phyloP scores from a whole-genome alignment of 2,329 filamentous ascomycete species.

The Neonectria punicea region DNA sequence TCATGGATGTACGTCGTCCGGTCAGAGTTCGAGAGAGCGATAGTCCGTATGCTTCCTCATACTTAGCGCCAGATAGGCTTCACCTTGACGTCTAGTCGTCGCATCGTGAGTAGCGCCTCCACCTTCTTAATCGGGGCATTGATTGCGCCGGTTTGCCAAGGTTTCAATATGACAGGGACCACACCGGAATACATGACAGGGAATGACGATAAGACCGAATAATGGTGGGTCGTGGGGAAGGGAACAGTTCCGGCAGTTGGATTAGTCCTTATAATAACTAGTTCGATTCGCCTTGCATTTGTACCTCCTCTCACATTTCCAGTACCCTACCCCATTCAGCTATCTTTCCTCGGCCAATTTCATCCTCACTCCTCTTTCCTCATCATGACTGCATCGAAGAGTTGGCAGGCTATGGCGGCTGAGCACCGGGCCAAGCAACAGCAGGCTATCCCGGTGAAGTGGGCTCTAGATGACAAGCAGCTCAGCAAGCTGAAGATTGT shows the following conservation, averaged over 20 bases:
- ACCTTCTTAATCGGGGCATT: conserved; percentile 18
- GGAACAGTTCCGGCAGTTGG: background rate
- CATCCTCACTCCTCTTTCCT: too few relatives aligned
- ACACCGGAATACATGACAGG: background rate
- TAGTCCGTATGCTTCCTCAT: background rate
- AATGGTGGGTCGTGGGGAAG: background rate
- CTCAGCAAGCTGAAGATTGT: conserved; percentile 14
- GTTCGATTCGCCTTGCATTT: background rate
- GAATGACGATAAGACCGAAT: background rate
- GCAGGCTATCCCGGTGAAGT: conserved; percentile 26
- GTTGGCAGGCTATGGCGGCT: conserved; percentile 35
- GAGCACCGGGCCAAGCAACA: conserved; percentile 32
- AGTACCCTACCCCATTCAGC: background rate
- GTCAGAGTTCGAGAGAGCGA: background rate
- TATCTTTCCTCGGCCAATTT: background rate
- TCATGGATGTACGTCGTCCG: background rate
- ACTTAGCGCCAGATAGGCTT: conserved; percentile 15
- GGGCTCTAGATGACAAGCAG: conserved; percentile 22
- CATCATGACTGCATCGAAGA: conserved; percentile 31
- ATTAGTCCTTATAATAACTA: conserved; percentile 17
- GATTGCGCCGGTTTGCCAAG: conserved; percentile 5
- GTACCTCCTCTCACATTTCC: background rate
- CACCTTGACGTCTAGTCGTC: background rate
- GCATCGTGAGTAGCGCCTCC: conserved; percentile 4
- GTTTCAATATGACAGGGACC: background rate